Base-by-base conservation (phyloP, 192 early-diverging fungal species). In the Ramicandelaber brevisporus region DNA sequence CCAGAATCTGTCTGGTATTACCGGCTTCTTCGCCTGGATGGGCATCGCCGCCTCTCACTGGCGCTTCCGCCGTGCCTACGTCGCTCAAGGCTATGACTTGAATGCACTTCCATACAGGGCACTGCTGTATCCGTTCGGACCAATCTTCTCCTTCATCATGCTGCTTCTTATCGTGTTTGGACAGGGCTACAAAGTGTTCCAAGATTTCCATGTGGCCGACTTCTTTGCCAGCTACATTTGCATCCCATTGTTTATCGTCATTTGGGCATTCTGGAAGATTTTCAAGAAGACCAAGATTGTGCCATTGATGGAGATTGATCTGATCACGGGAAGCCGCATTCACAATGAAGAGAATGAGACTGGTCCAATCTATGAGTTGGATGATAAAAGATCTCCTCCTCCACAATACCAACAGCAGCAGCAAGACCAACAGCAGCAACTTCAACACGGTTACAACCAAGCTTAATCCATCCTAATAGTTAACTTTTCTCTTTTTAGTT, bases 1-100 rank as follows among this genome's bases (percentile, higher is more conserved):
- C 21, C 23, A 61, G 20, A 61, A 51, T 24, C 49, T 69, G 21
- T 65, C 68, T 0, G 63, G 73, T 16, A 68, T 86, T 11, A 49
- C 70, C 12, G 71, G 76, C 6, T 68, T 81, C 23, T 53, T 87
- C 34, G 76, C 80, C 3, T 84, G 80, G 80, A 41, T 66, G 29
- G 62, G 65, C 6, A 84, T 84, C 30, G 60, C 59, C 12, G 21
- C 71, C 4, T 68, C 63, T 20, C 73, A 79, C 28, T 55, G 63
- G 8, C 62, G 79, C 10, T 79, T 78, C 60, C 61, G 79, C 23
- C 51, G 49, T 11, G 79, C 79, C 3, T 64, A 60, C 36, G 41
- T 55, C 15, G 50, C 48, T 11, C 79, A 83, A 36, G 59, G 59
- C 4, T 50, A 59, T 24, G 29, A 43, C 0, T 22, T 72, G 11